These are phyloP conservation scores for Kalanchoe fedtschenkoi DNA, from an alignment of 164 flowering plant species.

Conservation along the genomic window DNA sequence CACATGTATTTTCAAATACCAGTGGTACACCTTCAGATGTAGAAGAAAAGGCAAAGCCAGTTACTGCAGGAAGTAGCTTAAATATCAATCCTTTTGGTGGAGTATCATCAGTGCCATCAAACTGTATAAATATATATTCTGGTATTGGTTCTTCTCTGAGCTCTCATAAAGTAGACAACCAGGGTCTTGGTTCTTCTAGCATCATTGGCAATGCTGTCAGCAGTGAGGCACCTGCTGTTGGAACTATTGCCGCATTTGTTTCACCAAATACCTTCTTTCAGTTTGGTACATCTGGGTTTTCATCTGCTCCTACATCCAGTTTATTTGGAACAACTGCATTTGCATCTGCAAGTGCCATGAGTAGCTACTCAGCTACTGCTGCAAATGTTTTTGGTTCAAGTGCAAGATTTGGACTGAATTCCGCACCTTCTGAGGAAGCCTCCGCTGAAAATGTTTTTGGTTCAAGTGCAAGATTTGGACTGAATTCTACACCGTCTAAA, in stretches of 20 bases:
- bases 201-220: neutral
- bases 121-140: conserved; percentile 24
- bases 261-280: conserved; percentile 31
- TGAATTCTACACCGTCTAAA: no score
- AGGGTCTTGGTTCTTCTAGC: conserved; percentile 21
- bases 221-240: conserved; percentile 22
- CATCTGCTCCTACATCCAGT: conserved; percentile 31
- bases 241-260: conserved; percentile 18
- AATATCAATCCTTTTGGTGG: conserved; percentile 20
- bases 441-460: conserved; percentile 10
- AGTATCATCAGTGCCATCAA: conserved; percentile 13
- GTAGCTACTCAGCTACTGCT: conserved; percentile 27
- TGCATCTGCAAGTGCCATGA: conserved; percentile 23
- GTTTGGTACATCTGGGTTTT: conserved; percentile 32
- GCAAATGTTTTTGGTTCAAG: neutral
- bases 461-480: neutral
- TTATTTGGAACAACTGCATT: conserved; percentile 19
- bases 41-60: conserved; percentile 22
- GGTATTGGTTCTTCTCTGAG: conserved; percentile 29
- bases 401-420: conserved; percentile 10
- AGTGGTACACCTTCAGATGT: conserved; percentile 11
- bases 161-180: conserved; percentile 21
- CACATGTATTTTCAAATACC: neutral
- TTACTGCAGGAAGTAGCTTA: no score
- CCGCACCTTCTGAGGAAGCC: conserved; percentile 20